Base-by-base conservation (phyloP, 176 grass and related monocot genomes). In the Stipa capillata region DNA sequence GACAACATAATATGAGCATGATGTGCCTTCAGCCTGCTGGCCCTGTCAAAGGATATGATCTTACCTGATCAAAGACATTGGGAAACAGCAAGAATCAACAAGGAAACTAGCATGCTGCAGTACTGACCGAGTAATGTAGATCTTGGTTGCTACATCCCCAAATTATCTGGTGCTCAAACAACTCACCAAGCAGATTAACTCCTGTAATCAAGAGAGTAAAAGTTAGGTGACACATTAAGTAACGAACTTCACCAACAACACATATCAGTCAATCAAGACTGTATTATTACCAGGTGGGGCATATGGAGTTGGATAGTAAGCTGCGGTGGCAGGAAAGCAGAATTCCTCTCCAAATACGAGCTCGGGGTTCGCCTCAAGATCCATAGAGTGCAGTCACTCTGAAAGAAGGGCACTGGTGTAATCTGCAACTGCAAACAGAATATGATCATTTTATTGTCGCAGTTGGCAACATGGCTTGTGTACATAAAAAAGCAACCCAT, bases 331-430 rank as follows among this genome's bases (percentile, higher is more conserved):
- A 75, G 84, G 84, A 79, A 89, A 74, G 72, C 78, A 79, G 65
- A 89, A 61, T 18, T 89, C 87, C 31, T 85, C 84, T 24, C 87
- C 91, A 85, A 74, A 84, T 73, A 89, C 65, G 55, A 87, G 82
- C 21, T 93, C 84, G 37, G 85, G 64, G 66, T 69, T 76, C 39
- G 39, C 71, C 61, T 37, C 29, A 69, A 65, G 58, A 84, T 83
- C 84, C 87, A 87, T 82, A 62, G 57, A 52, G 28, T 79, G 45
- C 65, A 72, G 28, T 43, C 64, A 77, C 63, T 41, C 56, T 69
- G 2, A 61, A 58, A 34, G 34, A 72, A 61, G 3, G 5, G 2
- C 6, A 34, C 48, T 42, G 29, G 12, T 85, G 62, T 69, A 44
- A 76, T 11, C 63, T 56, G 34, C 16, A 69, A 34, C 64, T 6